Conservation (phyloP, 495 filamentous ascomycete species). For the Hypoxylon fragiforme region DNA sequence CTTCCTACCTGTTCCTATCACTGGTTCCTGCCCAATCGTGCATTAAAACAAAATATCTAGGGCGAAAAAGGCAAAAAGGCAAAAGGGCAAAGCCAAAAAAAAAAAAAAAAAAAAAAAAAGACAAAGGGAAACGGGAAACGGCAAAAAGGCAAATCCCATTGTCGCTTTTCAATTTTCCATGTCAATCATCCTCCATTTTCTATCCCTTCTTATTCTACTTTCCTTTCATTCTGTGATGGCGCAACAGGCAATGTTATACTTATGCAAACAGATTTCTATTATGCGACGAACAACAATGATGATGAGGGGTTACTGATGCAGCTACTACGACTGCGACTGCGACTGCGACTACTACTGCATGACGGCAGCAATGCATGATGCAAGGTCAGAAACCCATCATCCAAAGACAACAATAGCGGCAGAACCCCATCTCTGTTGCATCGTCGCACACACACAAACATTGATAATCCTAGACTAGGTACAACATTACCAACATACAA, state of each 20-base stretch:
- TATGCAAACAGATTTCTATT: neutral
- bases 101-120: too few relatives aligned
- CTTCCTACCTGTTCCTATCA: conserved; percentile 28
- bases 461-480: neutral
- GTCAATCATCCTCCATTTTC: neutral
- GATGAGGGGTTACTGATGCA: neutral
- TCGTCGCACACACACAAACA: neutral
- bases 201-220: neutral
- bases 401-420: conserved; percentile 9
- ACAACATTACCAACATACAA: too few relatives aligned
- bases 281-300: neutral
- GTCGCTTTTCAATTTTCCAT: too few relatives aligned
- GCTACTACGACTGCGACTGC: neutral
- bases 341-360: conserved; percentile 17
- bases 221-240: too few relatives aligned
- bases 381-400: conserved; percentile 32
- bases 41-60: too few relatives aligned
- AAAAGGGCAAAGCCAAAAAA: too few relatives aligned
- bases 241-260: neutral
- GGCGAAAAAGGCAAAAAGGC: too few relatives aligned
- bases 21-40: conserved; percentile 17
- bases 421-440: neutral
- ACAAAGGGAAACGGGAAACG: too few relatives aligned
- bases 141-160: conserved; percentile 3
- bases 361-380: conserved; percentile 34